Evolutionary conservation across 257 asterid species (phyloP), one percentile per base, ranked within the genome.

Genomic region (Forsythia suspensa): DNA sequence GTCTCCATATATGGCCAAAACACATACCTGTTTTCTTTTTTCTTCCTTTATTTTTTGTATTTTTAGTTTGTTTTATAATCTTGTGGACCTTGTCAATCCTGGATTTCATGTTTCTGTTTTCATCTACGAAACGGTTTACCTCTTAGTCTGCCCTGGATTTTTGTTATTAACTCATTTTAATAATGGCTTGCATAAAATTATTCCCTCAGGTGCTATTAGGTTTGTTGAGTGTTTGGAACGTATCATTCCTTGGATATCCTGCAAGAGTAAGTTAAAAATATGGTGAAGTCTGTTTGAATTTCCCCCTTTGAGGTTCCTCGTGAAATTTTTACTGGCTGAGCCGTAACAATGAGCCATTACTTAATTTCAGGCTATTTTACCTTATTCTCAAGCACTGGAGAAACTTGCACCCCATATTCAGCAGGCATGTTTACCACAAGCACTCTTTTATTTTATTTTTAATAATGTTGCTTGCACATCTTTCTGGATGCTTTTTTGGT

Each of bases 321-420:
- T 29, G 70, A 63, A 21, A 9, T 63, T 63, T 57, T n/a, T 57
- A 7, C 66, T 36, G 72, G 78, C 72, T 48, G 71, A 78, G 46
- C 80, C 71, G 65, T 80, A 73, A 65, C 65, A 61, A 70, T 34
- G 38, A 76, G 39, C 72, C 37, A 21, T 72, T 57, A 76, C 74
- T 75, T 52, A 20, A 61, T 81, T 85, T 86, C 91, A 96, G 99
- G 99, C 98, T 72, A 96, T 96, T 82, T 89, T 96, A 85, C 99
- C 99, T 65, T 96, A 96, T 86, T 87, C 94, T 79, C 99, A 96
- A 88, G 99, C 99, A 52, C 86, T 96, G 90, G 99, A 96, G 84
- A 96, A 96, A 80, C 80, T 96, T 80, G 96, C 99, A 71, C 98
- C 99, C 36, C 99, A 96, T 85, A 91, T 96, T 83, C 99, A 96